Percentiles rank a stretch among this genome's conserved stretches.
Evolutionary conservation across 768 basidiomycete genomes (phyloP).

Genomic region (Floccularia luteovirens): DNA sequence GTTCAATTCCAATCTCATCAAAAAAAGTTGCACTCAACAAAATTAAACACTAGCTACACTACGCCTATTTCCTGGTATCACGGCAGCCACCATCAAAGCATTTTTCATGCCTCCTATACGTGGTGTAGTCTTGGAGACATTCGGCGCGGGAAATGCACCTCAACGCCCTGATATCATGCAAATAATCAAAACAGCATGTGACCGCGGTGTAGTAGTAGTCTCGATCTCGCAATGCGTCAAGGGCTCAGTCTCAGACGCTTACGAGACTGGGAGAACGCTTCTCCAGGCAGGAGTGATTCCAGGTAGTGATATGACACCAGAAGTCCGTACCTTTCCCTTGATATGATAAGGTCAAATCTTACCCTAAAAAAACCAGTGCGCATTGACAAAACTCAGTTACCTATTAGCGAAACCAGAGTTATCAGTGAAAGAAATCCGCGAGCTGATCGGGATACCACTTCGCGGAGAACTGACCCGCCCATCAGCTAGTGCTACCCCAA

Average conservation of each 20-base stretch:
- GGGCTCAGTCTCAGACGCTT: conserved; percentile 80
- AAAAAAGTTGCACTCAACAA: conserved; percentile 2
- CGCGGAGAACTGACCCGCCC: conserved; percentile 81
- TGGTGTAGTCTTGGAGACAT: conserved; percentile 86
- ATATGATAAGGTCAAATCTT: not conserved
- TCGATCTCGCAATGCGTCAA: conserved; percentile 88
- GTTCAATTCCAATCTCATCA: conserved; percentile 13
- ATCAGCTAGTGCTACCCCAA: conserved; percentile 30
- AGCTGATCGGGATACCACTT: conserved; percentile 68
- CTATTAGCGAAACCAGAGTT: conserved; percentile 84
- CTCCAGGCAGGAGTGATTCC: conserved; percentile 71
- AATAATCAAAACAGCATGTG: conserved; percentile 76
- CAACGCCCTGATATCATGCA: conserved; percentile 68
- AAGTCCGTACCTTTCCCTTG: conserved; percentile 36
- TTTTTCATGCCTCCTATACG: conserved; percentile 69
- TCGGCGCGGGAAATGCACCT: conserved; percentile 91
- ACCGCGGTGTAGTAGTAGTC: conserved; percentile 79
- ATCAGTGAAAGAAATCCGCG: conserved; percentile 55
- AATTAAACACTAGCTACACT: conserved; percentile 49
- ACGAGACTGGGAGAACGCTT: conserved; percentile 70
- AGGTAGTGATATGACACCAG: conserved; percentile 94
- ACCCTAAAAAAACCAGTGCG: conserved; percentile 49
- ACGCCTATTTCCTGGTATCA: conserved; percentile 85
- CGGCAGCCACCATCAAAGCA: conserved; percentile 61
- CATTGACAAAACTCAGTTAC: conserved; percentile 85